Percentiles rank a stretch among this genome's conserved stretches.
phyloP scores from a whole-genome alignment of 495 filamentous ascomycete species.

The Hypoxylon cercidicola region DNA sequence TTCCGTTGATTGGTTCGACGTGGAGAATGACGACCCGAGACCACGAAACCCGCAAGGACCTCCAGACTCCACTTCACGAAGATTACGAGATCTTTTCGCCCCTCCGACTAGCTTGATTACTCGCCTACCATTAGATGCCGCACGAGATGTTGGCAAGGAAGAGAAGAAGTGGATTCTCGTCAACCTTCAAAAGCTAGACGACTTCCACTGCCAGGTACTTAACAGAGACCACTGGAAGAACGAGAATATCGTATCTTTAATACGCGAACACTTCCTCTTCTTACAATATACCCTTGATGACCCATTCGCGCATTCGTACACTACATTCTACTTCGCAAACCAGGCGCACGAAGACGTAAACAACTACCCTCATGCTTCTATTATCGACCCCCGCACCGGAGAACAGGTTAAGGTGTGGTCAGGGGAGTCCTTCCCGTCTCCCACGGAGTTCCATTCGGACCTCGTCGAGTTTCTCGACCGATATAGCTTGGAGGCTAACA shows the following conservation, averaged over 20 bases:
- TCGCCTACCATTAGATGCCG: conserved; percentile 77
- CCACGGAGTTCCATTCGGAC: conserved; percentile 86
- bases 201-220: conserved; percentile 91
- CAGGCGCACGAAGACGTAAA: conserved; percentile 74
- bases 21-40: conserved; percentile 32
- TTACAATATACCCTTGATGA: conserved; percentile 90
- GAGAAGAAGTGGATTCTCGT: conserved; percentile 92
- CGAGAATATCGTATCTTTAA: conserved; percentile 74
- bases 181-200: conserved; percentile 90
- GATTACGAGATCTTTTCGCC: conserved; percentile 88
- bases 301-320: conserved; percentile 76
- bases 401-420: conserved; percentile 98
- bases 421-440: conserved; percentile 77
- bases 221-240: conserved; percentile 98
- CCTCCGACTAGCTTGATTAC: conserved; percentile 91
- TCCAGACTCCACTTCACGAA: conserved; percentile 43
- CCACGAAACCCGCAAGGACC: conserved; percentile 10
- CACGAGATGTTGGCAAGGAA: conserved; percentile 84
- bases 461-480: conserved; percentile 95
- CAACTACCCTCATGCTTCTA: conserved; percentile 91
- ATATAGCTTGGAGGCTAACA: conserved; percentile 86
- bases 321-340: conserved; percentile 87
- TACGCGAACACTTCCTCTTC: conserved; percentile 94
- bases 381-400: conserved; percentile 93
- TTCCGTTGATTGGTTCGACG: conserved; percentile 75